phyloP scores from a whole-genome alignment of 2,329 filamentous ascomycete genomes.

The Stachybotrys chartarum region DNA sequence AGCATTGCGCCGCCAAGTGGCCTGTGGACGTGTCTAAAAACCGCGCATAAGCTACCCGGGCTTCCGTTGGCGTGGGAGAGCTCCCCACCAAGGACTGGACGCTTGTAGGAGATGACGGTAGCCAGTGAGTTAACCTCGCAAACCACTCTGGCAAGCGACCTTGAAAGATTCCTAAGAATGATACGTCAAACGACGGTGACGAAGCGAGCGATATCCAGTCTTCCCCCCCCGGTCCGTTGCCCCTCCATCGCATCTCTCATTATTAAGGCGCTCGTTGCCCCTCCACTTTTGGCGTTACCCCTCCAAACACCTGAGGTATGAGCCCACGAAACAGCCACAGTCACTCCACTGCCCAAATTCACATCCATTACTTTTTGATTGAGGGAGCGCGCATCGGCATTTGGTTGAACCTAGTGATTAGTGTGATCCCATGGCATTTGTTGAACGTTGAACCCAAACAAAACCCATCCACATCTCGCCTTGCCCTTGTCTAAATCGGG shows the following conservation, averaged over 20 bases:
- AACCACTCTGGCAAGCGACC: too few relatives aligned
- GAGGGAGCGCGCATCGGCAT: too few relatives aligned
- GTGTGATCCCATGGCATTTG: too few relatives aligned
- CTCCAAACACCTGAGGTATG: neutral
- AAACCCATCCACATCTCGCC: too few relatives aligned
- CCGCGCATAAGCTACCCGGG: neutral
- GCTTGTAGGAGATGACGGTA: too few relatives aligned
- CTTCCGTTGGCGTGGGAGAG: neutral
- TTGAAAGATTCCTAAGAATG: too few relatives aligned
- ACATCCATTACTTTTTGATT: too few relatives aligned
- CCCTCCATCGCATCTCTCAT: neutral
- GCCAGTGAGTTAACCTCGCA: too few relatives aligned
- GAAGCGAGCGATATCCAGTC: neutral
- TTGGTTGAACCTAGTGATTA: too few relatives aligned
- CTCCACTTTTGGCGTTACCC: neutral
- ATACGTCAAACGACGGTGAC: neutral
- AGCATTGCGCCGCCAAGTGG: neutral
- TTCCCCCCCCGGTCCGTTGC: too few relatives aligned
- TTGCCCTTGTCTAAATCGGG: neutral
- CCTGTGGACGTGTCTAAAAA: neutral
- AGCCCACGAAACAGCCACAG: neutral
- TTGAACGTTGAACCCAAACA: too few relatives aligned
- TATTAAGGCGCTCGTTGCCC: neutral
- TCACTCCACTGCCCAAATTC: neutral
- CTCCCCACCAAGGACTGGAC: neutral